Evolutionary conservation across 371 early-diverging fungal species (phyloP).

Genomic region (Mortierella sp.): DNA sequence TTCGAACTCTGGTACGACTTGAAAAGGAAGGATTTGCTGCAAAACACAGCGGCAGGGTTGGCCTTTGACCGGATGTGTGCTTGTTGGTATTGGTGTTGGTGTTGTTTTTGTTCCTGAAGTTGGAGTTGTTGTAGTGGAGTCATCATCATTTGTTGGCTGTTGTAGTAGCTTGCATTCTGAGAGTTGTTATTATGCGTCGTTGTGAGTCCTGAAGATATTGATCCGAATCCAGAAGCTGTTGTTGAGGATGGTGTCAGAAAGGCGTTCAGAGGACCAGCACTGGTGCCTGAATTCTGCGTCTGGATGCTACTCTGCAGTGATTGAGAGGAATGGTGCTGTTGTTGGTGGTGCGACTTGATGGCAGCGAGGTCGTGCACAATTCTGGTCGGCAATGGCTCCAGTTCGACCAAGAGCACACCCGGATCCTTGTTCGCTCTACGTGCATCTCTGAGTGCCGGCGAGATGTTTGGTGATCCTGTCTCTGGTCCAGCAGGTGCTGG

Average conservation of each 20-base stretch:
- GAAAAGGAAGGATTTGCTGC: conserved; percentile 45
- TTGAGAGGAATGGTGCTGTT: background rate
- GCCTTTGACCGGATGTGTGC: conserved; percentile 2
- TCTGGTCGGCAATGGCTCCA: conserved; percentile 34
- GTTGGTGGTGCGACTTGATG: background rate
- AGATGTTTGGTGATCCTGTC: conserved; percentile 8
- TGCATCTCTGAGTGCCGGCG: conserved; percentile 30
- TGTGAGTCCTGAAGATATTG: background rate
- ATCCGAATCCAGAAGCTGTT: conserved; percentile 5
- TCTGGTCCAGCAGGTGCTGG: background rate
- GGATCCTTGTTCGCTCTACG: conserved; percentile 28
- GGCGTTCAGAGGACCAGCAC: conserved; percentile 1
- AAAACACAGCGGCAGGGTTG: background rate
- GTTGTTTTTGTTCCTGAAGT: conserved; percentile 12
- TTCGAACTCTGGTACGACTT: conserved; percentile 31
- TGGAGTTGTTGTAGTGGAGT: conserved; percentile 5
- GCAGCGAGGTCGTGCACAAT: conserved; percentile 20
- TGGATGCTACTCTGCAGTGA: background rate
- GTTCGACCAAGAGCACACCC: conserved; percentile 22
- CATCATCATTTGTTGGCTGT: conserved; percentile 9
- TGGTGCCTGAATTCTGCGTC: background rate
- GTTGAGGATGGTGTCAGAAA: conserved; percentile 24
- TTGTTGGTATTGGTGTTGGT: background rate
- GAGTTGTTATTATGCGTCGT: background rate
- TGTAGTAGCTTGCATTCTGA: background rate